A percentile compares a stretch with the other conserved stretches of the same genome.
Conservation (phyloP, 2,329 filamentous ascomycete species). For the Sphaceloma murrayae region DNA sequence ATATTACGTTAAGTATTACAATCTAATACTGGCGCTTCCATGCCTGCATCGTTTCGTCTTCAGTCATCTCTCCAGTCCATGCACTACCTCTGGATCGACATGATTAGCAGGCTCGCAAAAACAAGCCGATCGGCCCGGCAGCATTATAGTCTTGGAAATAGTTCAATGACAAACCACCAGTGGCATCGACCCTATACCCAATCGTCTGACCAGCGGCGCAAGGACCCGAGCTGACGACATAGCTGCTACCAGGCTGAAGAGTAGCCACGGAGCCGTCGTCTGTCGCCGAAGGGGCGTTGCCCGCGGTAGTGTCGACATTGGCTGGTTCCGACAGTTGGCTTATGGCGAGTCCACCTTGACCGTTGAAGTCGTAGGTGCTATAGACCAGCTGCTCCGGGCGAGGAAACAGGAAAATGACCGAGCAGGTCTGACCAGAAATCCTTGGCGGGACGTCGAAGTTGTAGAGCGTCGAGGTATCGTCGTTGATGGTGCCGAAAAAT, state of each 20-base stretch:
- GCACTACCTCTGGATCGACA: background rate
- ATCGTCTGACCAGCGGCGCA: conserved; percentile 24
- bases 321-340: conserved; percentile 23
- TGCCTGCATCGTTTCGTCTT: no score
- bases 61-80: no score
- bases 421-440: conserved; percentile 37
- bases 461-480: conserved; percentile 34
- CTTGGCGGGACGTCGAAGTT: conserved; percentile 38
- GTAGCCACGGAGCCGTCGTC: conserved; percentile 17
- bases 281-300: conserved; percentile 17
- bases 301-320: conserved; percentile 22
- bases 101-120: conserved; percentile 19
- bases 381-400: conserved; percentile 27
- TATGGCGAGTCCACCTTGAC: conserved; percentile 32
- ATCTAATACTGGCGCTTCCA: no score
- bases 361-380: conserved; percentile 30
- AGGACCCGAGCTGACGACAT: conserved; percentile 22
- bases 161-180: conserved; percentile 21
- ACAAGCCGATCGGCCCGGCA: conserved; percentile 17
- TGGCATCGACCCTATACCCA: conserved; percentile 21
- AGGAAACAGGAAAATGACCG: conserved; percentile 40
- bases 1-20: no score
- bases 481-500: conserved; percentile 34
- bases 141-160: conserved; percentile 24
- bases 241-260: conserved; percentile 24